phyloP scores from a whole-genome alignment of 306 rosid species.

The Purshia tridentata region DNA sequence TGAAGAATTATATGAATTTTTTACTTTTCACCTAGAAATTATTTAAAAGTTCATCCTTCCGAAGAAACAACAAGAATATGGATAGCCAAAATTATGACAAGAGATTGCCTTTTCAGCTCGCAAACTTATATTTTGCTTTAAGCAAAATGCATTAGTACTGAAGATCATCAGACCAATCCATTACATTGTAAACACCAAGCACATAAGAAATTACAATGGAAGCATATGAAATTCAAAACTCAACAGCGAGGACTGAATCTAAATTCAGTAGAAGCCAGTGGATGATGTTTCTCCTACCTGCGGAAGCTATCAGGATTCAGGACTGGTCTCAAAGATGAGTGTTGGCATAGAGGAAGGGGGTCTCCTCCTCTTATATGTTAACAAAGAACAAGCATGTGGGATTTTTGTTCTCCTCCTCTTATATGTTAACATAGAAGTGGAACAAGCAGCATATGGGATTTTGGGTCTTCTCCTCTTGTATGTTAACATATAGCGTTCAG shows the following conservation, averaged over 20 bases:
- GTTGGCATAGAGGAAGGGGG: background rate
- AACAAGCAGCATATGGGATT: background rate
- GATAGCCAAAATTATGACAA: background rate
- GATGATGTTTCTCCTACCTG: constrained; percentile 4
- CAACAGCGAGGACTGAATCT: constrained; percentile 21
- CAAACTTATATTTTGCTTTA: background rate
- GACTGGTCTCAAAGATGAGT: background rate
- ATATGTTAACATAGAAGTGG: constrained; percentile 9
- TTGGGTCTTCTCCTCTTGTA: constrained; percentile 44
- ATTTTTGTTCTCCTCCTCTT: constrained; percentile 14
- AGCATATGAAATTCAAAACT: constrained; percentile 14
- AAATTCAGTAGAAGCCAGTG: background rate
- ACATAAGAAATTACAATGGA: background rate
- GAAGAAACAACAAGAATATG: background rate
- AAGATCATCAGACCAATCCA: background rate
- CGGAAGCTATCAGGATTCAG: background rate
- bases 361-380: constrained; percentile 12
- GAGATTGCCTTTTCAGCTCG: background rate
- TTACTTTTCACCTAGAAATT: too few relatives aligned
- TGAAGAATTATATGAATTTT: too few relatives aligned
- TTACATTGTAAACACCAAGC: background rate
- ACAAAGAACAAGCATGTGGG: background rate
- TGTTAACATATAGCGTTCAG: constrained; percentile 42
- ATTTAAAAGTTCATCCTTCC: background rate
- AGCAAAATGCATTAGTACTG: background rate